Base-by-base conservation (phyloP, 2,329 filamentous ascomycete genomes). In the Pleoardoris graminearum region DNA sequence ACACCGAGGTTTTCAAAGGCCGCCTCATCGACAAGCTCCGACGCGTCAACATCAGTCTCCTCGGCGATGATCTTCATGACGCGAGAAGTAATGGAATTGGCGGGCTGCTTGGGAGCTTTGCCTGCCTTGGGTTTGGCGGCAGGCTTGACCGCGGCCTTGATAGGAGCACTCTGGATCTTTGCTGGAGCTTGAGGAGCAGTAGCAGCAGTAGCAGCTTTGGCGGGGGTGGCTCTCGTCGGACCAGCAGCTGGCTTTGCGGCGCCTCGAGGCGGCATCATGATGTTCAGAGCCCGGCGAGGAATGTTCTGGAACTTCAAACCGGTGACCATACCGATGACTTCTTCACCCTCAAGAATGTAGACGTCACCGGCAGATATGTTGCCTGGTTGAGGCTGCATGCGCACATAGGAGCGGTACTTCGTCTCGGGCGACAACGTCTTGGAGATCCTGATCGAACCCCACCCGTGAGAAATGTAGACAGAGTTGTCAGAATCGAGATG, bases 221-320 rank as follows among this genome's bases (percentile, higher is more conserved):
- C 57, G 21, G 75, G 65, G 5, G 72, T 61, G 21, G 70, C 57
- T 38, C 72, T 65, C 43, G 71, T 70, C 33, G 29, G 14, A 19
- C 23, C 30, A 25, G 29, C 10, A 27, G 10, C 19, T 17, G 47
- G 37, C 19, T 49, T 49, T 71, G 74, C 55, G 59, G 67, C 62
- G 55, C 82, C 82, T 41, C 79, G 77, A 1, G 85, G 85, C 49
- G 86, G 85, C 56, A 89, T 75, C 69, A 89, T 81, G 61, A 85
- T 80, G 75, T 87, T 86, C 54, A 89, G 77, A 21, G 86, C 78
- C 62, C 82, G 82, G 62, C 86, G 85, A 30, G 86, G 85, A 48
- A 88, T 86, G 60, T 82, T 79, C 68, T 84, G 82, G 77, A 89
- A 88, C 72, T 85, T 85, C 60, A 88, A 79, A 44, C 85, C 84